Evolutionary conservation across 129 eudicot species (phyloP), one percentile per base, ranked within the genome.

Genomic region (Saposhnikovia divaricata): DNA sequence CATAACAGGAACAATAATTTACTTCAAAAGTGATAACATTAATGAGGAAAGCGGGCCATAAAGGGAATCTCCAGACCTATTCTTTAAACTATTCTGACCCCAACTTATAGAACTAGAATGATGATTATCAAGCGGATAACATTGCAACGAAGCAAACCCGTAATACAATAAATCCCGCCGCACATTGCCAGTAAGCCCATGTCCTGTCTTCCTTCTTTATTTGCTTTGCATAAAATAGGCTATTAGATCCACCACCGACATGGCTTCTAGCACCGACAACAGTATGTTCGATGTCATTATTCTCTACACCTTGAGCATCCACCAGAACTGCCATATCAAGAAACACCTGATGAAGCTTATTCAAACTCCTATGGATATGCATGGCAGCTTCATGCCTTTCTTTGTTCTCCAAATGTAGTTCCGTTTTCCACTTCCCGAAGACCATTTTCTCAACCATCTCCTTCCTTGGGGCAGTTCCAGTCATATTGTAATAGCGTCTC

Each of bases 311-410:
- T 65, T 93, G 98, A 25, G 87, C 78, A 71, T 93, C 98, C 19
- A 93, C 93, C 83, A 93, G 78, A 82, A 91, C 92, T 25, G 97
- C 97, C 97, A 93, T 90, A 85, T 93, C 97, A 50, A 93, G 96
- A 81, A 93, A 93, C 76, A 93, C 96, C 93, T 89, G 96, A 84
- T 91, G 98, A 80, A 93, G 90, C 78, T 82, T 87, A 46, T 86
- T 80, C 91, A 93, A 86, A 80, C 98, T 93, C 77, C 81, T 87
- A 80, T 84, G 79, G 28, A 87, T 78, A 63, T 89, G 97, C 93
- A 78, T 84, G 63, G 90, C 91, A 51, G 90, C 93, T 77, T 91
- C 93, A 76, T 93, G 87, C 83, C 97, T 89, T 78, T 89, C 93
- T 70, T 85, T 84, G 65, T 81, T 85, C 83, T 90, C 97, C 85